Conservation (phyloP, 345 rosid species). For the Pistacia atlantica region DNA sequence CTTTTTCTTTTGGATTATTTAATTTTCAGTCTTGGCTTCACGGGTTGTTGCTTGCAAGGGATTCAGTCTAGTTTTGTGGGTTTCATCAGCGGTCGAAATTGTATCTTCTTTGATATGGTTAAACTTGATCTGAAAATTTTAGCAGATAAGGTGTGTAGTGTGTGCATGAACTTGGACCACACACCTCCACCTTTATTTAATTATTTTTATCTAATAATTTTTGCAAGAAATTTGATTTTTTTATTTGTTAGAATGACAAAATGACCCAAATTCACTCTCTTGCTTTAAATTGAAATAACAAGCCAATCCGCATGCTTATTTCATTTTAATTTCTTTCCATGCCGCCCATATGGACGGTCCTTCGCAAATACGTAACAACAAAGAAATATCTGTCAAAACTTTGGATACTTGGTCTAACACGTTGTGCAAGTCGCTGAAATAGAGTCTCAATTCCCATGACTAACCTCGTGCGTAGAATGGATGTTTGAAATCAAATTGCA, state of each 20-base stretch:
- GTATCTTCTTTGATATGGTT: background rate
- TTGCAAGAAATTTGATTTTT: too few species aligned
- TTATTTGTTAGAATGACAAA: background rate
- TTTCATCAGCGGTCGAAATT: background rate
- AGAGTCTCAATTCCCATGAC: background rate
- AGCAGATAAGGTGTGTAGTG: background rate
- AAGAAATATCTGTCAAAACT: background rate
- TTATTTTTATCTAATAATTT: background rate
- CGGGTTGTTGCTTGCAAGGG: background rate
- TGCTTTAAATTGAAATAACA: background rate
- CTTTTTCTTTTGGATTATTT: background rate
- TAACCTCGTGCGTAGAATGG: background rate
- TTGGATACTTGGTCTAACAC: background rate
- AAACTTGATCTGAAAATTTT: background rate
- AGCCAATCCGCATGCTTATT: background rate
- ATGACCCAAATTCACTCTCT: background rate
- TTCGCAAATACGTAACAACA: background rate
- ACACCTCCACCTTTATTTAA: background rate
- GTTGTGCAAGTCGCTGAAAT: background rate
- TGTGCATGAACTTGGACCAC: background rate
- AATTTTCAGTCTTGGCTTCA: background rate
- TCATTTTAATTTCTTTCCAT: background rate
- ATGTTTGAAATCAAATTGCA: background rate
- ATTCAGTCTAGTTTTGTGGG: background rate
- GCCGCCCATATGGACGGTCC: conserved; percentile 1